Conservation (phyloP, 1,284 basidiomycete genomes). For the Boletellus sp. region DNA sequence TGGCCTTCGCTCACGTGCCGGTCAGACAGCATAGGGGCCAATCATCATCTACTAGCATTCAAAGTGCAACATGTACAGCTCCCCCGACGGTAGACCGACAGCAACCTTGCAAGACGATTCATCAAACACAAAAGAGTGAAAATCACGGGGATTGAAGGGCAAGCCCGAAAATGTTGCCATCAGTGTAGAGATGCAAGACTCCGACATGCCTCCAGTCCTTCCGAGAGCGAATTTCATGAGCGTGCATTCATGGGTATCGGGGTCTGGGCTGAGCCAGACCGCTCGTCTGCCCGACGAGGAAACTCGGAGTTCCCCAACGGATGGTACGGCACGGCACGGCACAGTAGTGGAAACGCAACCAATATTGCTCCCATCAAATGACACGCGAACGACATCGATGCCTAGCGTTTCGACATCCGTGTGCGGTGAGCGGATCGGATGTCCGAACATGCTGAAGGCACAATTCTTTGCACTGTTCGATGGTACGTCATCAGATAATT, state of each 20-base stretch:
- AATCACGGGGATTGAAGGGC: constrained; percentile 20
- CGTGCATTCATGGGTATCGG: constrained; percentile 12
- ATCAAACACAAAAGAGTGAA: constrained; percentile 25
- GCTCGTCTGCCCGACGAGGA: constrained; percentile 24
- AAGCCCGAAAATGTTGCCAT: constrained; percentile 26
- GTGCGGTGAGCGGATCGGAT: neutral
- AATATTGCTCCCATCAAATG: constrained; percentile 15
- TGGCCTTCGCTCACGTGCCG: constrained; percentile 28
- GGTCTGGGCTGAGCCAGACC: constrained; percentile 20
- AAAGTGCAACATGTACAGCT: constrained; percentile 24
- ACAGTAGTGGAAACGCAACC: constrained; percentile 4
- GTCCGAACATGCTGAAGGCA: constrained; percentile 19
- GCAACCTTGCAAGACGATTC: constrained; percentile 26
- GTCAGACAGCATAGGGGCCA: constrained; percentile 18
- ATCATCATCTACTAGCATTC: constrained; percentile 1
- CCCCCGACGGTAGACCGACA: constrained; percentile 19
- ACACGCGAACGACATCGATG: constrained; percentile 14
- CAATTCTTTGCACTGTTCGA: constrained; percentile 2
- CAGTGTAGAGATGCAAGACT: constrained; percentile 16
- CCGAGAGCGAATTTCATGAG: constrained; percentile 21
- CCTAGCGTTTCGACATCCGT: neutral
- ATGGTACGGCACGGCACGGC: constrained; percentile 10
- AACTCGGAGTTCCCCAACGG: constrained; percentile 15
- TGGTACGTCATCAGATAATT: constrained; percentile 16
- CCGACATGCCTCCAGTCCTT: neutral